Evolutionary conservation across 2,329 filamentous ascomycete species (phyloP), one percentile per base, ranked within the genome.

Genomic region (Ophiosphaerella herpotricha): DNA sequence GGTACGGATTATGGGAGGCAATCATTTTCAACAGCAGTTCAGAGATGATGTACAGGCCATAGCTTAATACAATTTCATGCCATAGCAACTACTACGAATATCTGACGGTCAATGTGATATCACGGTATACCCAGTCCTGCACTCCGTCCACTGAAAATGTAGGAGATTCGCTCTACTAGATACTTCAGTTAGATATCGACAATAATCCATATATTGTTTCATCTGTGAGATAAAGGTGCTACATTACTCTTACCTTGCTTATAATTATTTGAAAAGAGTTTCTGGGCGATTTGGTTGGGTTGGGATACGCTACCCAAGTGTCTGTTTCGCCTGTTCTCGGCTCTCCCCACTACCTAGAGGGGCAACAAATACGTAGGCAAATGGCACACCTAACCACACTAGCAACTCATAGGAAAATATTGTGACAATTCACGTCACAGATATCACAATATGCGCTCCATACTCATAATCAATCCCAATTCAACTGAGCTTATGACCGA

Each of bases 381-480:
- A 39, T 39, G 38, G 34, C 50, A 34, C 9, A 18, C 13, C 29
- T 21, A 48, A 13, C 35, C 23, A 11, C 44, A 12, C 37, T 13
- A n/a, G 44, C 44, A 46, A 7, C 43, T 51, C 43, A 67, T 64
- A 62, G 67, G 63, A 39, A 61, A 69, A 52, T 66, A 67, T 31
- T 54, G 50, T n/a, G 44, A 51, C 51, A 54, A 53, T 31, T 31
- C 21, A 33, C 58, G 48, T 38, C 24, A 54, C 36, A 61, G 51
- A 54, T 58, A 66, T 49, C 58, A 34, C 60, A 73, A 58, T 48
- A 72, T 72, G 70, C 67, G 70, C 41, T 75, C 74, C 3, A 84
- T 92, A 55, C 79, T 93, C 35, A 77, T 93, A 53, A 80, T 93
- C 62, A 93, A 94, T 66, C 89, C 90, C 31, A 94, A 94, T 74